Evolutionary conservation across 495 filamentous ascomycete genomes (phyloP).

Genomic region (Hypomontagnella monticulosa): DNA sequence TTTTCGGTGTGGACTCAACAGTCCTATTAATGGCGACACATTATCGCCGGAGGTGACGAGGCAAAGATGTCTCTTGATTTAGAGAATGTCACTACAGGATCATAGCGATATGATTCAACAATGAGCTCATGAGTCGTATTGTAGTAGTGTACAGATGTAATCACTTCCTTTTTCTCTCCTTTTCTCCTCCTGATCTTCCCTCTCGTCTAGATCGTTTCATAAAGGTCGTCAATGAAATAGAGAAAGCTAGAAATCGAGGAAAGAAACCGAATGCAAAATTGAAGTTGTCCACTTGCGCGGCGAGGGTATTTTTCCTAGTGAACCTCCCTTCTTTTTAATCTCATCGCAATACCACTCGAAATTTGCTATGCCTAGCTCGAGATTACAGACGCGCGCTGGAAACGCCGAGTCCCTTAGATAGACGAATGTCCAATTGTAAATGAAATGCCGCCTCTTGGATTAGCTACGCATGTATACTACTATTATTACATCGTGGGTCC

Average conservation of each 20-base stretch:
- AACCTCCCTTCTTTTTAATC: constrained; percentile 5
- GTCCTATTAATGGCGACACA: too few species aligned
- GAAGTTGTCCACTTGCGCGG: constrained; percentile 9
- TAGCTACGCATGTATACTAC: not conserved
- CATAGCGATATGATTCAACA: too few species aligned
- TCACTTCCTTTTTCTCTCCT: too few species aligned
- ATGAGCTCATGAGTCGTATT: too few species aligned
- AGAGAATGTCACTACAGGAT: too few species aligned
- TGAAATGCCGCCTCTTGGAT: not conserved
- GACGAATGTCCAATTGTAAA: constrained; percentile 4
- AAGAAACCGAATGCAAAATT: not conserved
- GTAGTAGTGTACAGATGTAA: too few species aligned
- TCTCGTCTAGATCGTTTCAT: too few species aligned
- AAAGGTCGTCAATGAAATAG: not conserved
- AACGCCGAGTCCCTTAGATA: constrained; percentile 10
- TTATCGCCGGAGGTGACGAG: too few species aligned
- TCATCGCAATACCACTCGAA: not conserved
- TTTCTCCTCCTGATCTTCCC: too few species aligned
- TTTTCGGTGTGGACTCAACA: too few species aligned
- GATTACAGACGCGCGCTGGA: not conserved
- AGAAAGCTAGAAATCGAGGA: not conserved
- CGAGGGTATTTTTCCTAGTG: constrained; percentile 19
- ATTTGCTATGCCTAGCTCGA: constrained; percentile 6
- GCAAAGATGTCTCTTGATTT: too few species aligned
- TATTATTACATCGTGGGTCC: constrained; percentile 8